Base-by-base conservation (phyloP, 345 rosid species). In the Hibiscus tridactylites region DNA sequence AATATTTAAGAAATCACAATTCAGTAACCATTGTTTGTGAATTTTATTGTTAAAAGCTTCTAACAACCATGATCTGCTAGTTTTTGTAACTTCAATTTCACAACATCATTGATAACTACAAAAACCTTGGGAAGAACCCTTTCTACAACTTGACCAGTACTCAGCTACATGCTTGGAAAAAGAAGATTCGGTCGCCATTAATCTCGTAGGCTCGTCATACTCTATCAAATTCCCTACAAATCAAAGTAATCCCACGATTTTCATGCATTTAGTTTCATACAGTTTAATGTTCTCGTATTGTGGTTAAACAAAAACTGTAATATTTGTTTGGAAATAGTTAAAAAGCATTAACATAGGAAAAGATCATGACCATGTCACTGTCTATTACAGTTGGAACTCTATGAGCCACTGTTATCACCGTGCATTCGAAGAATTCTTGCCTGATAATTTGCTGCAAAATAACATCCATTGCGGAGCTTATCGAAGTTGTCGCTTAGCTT, bases 321-420 rank as follows among this genome's bases (percentile, higher is more conserved):
- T 37, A 37, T 37, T 37, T 37, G 42, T 37, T 37, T 37, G 42
- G 42, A 37, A 8, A 37, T 1, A 37, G 42, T 37, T 37, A 37
- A 37, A 37, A 37, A 6, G 42, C 0, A 37, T 56, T 80, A 89
- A 91, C 95, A 75, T 76, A 82, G 13, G 91, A 88, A 73, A 91
- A 91, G 76, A 86, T 90, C 92, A 89, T 84, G 88, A 87, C 91
- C 97, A 86, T 89, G 81, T 86, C 91, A 76, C 92, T 88, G 69
- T 91, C 88, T 54, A 87, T 80, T 37, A 89, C 88, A 2, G 90
- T 88, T 42, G 92, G 95, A 28, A 87, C 91, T 72, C 92, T 83
- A 64, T 91, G 97, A 12, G 97, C 91, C 4, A 86, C 88, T 7
- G 97, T 88, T 71, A 91, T 82, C 59, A 89, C 90, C 0, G 92